A percentile compares a stretch with the other conserved stretches of the same genome.
Evolutionary conservation across 139 green algal genomes (phyloP).

Genomic region (Raphidocelis subcapitata): DNA sequence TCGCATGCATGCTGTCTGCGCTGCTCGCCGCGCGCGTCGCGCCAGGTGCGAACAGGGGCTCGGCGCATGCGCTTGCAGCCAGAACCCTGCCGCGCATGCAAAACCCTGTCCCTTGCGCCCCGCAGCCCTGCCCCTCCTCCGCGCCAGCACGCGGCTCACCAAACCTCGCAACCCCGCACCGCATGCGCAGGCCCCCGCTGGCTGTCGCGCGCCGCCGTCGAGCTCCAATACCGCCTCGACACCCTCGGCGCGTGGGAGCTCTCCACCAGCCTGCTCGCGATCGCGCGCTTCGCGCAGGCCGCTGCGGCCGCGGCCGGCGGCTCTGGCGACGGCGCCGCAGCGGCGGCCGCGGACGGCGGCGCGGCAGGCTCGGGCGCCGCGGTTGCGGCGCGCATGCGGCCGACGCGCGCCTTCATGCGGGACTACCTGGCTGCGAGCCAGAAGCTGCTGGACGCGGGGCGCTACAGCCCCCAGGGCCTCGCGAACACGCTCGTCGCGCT

Average conservation of each 20-base stretch:
- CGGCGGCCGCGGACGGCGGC: background rate
- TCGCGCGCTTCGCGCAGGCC: background rate
- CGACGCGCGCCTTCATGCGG: background rate
- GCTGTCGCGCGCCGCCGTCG: background rate
- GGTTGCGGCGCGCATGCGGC: background rate
- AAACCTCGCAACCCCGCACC: background rate
- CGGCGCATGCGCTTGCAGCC: background rate
- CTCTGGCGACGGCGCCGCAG: background rate
- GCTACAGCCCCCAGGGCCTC: slow-evolving; percentile 8
- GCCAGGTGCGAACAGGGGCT: background rate
- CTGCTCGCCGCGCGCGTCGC: background rate
- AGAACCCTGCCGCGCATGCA: background rate
- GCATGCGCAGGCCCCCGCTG: slow-evolving; percentile 2
- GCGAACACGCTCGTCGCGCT: slow-evolving; percentile 10
- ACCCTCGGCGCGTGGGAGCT: slow-evolving; percentile 4
- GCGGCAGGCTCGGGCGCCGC: background rate
- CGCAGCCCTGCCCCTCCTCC: background rate
- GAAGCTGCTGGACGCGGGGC: background rate
- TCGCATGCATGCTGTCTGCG: slow-evolving; percentile 12
- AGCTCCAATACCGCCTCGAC: slow-evolving; percentile 10
- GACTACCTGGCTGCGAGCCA: background rate
- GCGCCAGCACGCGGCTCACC: background rate
- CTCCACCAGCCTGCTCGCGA: background rate
- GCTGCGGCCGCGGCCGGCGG: background rate
- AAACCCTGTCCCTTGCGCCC: background rate